A percentile compares a stretch with the other conserved stretches of the same genome.
Evolutionary conservation across 2,329 filamentous ascomycete genomes (phyloP).

Genomic region (Ophiostoma sp.): DNA sequence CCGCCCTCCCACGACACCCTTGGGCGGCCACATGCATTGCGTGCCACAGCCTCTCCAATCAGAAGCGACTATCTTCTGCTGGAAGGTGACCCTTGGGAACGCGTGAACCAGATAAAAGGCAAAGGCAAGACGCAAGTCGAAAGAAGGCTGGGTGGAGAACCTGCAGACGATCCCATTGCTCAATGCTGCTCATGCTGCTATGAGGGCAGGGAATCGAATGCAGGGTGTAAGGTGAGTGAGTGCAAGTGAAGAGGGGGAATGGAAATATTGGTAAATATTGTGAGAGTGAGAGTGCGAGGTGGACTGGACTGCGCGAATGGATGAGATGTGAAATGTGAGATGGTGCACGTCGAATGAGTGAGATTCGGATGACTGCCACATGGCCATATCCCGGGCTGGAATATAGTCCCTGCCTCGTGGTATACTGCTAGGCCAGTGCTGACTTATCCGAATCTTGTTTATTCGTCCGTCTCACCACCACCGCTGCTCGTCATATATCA

Average conservation of each 20-base stretch:
- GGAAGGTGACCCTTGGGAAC: not conserved
- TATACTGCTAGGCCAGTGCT: not conserved
- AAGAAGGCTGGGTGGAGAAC: constrained; percentile 17
- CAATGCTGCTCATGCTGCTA: not conserved
- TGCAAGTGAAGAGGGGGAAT: not conserved
- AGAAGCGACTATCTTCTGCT: constrained; percentile 24
- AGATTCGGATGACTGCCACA: not conserved
- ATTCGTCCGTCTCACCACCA: constrained; percentile 6
- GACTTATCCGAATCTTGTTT: constrained; percentile 1
- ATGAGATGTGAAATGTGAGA: not conserved
- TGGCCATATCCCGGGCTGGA: not conserved
- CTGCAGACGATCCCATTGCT: constrained; percentile 18
- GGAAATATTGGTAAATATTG: not conserved
- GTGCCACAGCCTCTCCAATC: constrained; percentile 33
- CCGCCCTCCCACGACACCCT: constrained; percentile 29
- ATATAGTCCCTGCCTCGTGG: not conserved
- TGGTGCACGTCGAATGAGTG: not conserved
- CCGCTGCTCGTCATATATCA: not conserved
- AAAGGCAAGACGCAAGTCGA: not conserved
- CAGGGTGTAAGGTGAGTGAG: not conserved
- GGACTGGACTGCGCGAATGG: not conserved
- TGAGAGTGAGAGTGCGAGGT: not conserved
- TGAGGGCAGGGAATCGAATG: not conserved
- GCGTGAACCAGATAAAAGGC: constrained; percentile 13
- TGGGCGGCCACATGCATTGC: constrained; percentile 22